phyloP scores from a whole-genome alignment of 306 rosid species.

The Fagus sylvatica region DNA sequence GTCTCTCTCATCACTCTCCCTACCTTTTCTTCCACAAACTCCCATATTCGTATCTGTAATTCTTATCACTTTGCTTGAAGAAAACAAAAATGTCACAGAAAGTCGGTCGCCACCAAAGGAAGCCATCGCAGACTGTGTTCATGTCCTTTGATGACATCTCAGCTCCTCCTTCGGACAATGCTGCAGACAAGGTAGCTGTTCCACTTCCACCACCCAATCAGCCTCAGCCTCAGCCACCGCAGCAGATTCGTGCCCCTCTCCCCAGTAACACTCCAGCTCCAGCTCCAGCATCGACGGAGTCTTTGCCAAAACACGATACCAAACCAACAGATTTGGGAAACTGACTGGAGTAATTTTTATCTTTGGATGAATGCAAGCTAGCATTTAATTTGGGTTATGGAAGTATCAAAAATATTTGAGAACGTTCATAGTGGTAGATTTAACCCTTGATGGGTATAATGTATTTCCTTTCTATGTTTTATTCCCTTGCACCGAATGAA shows the following conservation, averaged over 20 bases:
- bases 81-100: slow-evolving; percentile 35
- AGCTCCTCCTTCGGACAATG: slow-evolving; percentile 11
- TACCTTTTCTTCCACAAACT: background rate
- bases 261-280: background rate
- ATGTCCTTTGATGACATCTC: slow-evolving; percentile 26
- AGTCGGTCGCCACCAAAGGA: slow-evolving; percentile 39
- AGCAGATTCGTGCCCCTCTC: background rate
- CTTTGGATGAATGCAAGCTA: background rate
- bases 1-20: background rate
- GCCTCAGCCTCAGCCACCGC: background rate
- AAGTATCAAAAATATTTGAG: no score
- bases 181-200: slow-evolving; percentile 2
- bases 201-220: background rate
- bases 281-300: background rate
- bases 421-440: no score
- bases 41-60: background rate
- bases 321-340: background rate
- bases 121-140: slow-evolving; percentile 42
- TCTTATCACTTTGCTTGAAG: background rate
- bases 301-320: background rate
- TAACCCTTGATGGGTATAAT: no score
- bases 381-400: no score
- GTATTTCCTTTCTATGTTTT: no score
- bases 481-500: background rate
- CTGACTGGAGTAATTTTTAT: background rate